phyloP scores from a whole-genome alignment of 2,329 filamentous ascomycete genomes.

The Eutypella sp. region DNA sequence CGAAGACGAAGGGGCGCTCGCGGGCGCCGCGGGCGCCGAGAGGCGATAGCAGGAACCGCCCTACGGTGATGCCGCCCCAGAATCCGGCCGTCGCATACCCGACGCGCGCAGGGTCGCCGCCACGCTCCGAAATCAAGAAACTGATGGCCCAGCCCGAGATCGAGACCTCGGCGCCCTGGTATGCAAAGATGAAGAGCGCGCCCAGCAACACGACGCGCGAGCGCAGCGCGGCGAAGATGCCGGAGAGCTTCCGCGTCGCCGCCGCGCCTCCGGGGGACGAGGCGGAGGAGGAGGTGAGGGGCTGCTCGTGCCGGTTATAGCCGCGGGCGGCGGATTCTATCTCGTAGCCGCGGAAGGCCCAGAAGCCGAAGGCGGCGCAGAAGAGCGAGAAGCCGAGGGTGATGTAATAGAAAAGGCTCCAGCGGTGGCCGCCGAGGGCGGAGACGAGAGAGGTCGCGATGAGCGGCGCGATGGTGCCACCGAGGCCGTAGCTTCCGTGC shows the following conservation, averaged over 20 bases:
- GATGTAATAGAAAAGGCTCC: constrained; percentile 71
- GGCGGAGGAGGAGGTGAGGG: constrained; percentile 1
- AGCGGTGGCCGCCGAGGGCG: constrained; percentile 44
- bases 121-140: constrained; percentile 69
- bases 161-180: constrained; percentile 79
- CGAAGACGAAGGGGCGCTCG: constrained; percentile 64
- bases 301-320: constrained; percentile 5
- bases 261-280: constrained; percentile 5
- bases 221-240: constrained; percentile 45
- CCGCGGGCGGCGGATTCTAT: constrained; percentile 43
- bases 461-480: constrained; percentile 63
- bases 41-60: constrained; percentile 66
- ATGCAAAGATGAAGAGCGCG: constrained; percentile 77
- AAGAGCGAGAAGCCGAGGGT: constrained; percentile 52
- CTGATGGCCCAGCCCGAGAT: constrained; percentile 85
- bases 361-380: constrained; percentile 55
- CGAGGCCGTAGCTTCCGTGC: constrained; percentile 65
- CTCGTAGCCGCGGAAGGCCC: constrained; percentile 68
- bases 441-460: constrained; percentile 71
- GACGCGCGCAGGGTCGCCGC: constrained; percentile 64
- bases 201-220: constrained; percentile 64
- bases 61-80: constrained; percentile 70
- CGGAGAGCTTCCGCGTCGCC: constrained; percentile 25
- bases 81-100: constrained; percentile 75
- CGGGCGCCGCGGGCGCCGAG: constrained; percentile 55